Percentiles rank a stretch among this genome's conserved stretches.
These are phyloP conservation scores for Ophiostoma populinum DNA, from an alignment of 2,329 filamentous ascomycete species.

Conservation along the genomic window DNA sequence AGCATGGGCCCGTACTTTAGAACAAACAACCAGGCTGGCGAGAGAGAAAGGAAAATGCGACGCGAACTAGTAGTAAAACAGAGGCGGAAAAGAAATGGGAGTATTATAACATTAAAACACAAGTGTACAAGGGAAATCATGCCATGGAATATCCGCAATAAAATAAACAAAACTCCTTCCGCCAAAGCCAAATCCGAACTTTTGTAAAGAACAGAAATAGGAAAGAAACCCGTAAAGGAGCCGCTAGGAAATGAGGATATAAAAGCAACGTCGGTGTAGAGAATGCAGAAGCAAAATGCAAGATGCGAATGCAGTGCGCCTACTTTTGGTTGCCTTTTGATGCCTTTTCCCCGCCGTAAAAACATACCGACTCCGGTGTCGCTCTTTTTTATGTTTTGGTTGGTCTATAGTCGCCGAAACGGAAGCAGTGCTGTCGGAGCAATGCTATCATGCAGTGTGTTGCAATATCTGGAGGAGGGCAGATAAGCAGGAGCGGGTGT, in stretches of 20 bases:
- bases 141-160: no score
- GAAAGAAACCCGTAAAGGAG: neutral
- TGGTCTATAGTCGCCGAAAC: no score
- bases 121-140: neutral
- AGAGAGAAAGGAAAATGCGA: neutral
- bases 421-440: no score
- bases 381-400: neutral
- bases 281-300: neutral
- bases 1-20: no score
- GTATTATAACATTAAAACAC: constrained; percentile 1
- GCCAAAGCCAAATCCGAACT: constrained; percentile 3
- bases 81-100: neutral
- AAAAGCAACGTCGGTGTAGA: no score
- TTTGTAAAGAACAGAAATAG: constrained; percentile 1
- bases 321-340: neutral
- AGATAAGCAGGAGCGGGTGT: neutral
- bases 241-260: neutral
- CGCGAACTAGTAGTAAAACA: neutral
- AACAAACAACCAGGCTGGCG: no score
- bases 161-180: constrained; percentile 1
- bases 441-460: constrained; percentile 1
- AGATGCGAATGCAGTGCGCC: neutral
- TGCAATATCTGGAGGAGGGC: neutral
- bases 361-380: constrained; percentile 1
- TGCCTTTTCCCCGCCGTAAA: neutral